Conservation (phyloP, 2,329 filamentous ascomycete species). For the Keithomyces neogunnii region DNA sequence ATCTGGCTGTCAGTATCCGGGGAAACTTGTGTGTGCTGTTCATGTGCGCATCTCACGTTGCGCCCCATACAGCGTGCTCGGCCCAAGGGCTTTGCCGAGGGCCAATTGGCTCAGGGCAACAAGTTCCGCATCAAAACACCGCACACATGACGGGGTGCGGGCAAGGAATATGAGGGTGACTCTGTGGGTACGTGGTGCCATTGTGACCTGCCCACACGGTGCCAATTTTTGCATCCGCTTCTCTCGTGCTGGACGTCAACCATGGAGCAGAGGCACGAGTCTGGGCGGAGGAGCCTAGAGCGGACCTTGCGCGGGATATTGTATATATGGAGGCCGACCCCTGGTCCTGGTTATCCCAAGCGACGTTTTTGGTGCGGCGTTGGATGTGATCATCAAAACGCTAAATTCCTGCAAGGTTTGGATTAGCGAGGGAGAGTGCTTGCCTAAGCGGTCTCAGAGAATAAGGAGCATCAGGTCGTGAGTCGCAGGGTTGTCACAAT, state of each 20-base stretch:
- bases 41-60: not conserved
- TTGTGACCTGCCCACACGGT: slow-evolving; percentile 20
- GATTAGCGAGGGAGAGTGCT: too few relatives aligned
- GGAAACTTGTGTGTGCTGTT: not conserved
- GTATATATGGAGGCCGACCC: not conserved
- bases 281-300: not conserved
- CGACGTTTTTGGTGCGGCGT: too few relatives aligned
- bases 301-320: not conserved
- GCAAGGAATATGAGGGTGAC: not conserved
- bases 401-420: too few relatives aligned
- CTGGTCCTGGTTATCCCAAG: too few relatives aligned
- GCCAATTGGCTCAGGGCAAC: not conserved
- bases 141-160: not conserved
- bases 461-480: too few relatives aligned
- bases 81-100: not conserved
- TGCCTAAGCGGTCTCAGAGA: too few relatives aligned
- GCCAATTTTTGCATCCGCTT: slow-evolving; percentile 19
- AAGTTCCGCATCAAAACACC: not conserved
- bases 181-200: not conserved
- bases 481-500: too few relatives aligned
- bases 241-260: slow-evolving; percentile 12
- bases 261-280: not conserved
- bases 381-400: too few relatives aligned
- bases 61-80: not conserved
- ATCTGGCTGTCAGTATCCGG: not conserved